A percentile compares a stretch with the other conserved stretches of the same genome.
Conservation (phyloP, 2,329 filamentous ascomycete genomes). For the Ophiostoma himal-ulmi region DNA sequence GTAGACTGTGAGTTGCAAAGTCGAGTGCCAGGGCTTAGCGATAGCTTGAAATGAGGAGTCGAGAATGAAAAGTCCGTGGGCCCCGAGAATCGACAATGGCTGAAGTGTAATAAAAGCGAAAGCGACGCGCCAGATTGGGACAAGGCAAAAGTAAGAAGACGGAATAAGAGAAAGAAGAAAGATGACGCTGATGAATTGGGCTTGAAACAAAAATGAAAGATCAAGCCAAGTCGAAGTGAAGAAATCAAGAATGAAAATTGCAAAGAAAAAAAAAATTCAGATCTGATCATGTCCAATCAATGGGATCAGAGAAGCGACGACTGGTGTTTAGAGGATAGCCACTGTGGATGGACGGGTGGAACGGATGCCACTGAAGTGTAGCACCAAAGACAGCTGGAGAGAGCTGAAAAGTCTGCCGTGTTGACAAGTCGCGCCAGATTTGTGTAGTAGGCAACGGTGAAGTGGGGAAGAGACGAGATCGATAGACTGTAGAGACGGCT, state of each 20-base stretch:
- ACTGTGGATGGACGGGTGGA: neutral
- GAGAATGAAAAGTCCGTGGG: constrained; percentile 6
- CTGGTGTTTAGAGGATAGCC: neutral
- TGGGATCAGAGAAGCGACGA: neutral
- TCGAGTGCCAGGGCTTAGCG: neutral
- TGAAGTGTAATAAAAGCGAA: neutral
- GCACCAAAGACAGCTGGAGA: neutral
- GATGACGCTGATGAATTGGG: neutral
- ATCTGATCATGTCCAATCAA: neutral
- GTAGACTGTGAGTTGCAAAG: neutral
- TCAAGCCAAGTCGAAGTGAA: neutral
- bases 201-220: neutral
- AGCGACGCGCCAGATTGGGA: neutral
- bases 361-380: neutral
- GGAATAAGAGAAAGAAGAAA: neutral
- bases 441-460: neutral
- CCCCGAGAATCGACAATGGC: constrained; percentile 3
- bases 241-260: neutral
- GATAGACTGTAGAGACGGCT: neutral
- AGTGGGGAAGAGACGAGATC: neutral
- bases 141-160: neutral
- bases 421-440: neutral
- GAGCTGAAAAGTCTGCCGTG: neutral
- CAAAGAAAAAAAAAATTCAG: neutral
- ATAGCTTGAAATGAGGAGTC: constrained; percentile 12